Evolutionary conservation across 2,329 filamentous ascomycete genomes (phyloP).

Genomic region (Coniochaeta pulveracea): DNA sequence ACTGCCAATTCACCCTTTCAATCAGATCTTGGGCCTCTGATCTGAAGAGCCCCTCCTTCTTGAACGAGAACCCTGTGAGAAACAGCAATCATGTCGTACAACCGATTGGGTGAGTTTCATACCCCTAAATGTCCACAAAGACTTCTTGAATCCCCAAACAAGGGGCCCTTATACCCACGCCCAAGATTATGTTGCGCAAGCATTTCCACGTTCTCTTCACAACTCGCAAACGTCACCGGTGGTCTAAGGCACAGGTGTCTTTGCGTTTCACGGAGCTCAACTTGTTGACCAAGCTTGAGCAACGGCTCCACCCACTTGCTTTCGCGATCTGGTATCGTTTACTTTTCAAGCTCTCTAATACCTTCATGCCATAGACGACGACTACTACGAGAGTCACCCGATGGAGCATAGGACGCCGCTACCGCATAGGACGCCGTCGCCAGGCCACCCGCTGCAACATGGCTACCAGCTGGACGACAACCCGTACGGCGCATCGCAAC

Average conservation of each 20-base stretch:
- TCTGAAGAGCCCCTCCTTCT: too few relatives aligned
- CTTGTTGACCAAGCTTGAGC: slow-evolving; percentile 4
- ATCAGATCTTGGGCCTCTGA: too few relatives aligned
- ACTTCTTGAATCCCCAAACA: slow-evolving; percentile 10
- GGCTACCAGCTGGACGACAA: slow-evolving; percentile 77
- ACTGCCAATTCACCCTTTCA: too few relatives aligned
- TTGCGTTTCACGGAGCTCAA: background rate
- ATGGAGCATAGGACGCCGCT: slow-evolving; percentile 40
- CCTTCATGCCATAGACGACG: slow-evolving; percentile 33
- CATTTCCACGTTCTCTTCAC: too few relatives aligned
- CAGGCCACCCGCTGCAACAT: slow-evolving; percentile 59
- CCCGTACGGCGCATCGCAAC: slow-evolving; percentile 45
- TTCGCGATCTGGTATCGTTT: slow-evolving; percentile 1
- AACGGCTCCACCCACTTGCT: background rate
- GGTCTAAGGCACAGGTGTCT: too few relatives aligned
- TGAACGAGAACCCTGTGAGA: too few relatives aligned
- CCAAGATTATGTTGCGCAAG: too few relatives aligned
- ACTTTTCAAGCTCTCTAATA: slow-evolving; percentile 8
- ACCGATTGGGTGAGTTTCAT: slow-evolving; percentile 54
- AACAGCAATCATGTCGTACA: slow-evolving; percentile 73
- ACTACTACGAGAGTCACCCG: slow-evolving; percentile 40
- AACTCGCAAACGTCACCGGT: slow-evolving; percentile 5
- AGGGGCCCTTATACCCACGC: slow-evolving; percentile 2
- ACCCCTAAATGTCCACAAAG: slow-evolving; percentile 10
- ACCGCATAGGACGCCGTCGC: slow-evolving; percentile 62